A percentile compares a stretch with the other conserved stretches of the same genome.
phyloP scores from a whole-genome alignment of 805 yeast genomes.

The Saccharomycopsis malanga region DNA sequence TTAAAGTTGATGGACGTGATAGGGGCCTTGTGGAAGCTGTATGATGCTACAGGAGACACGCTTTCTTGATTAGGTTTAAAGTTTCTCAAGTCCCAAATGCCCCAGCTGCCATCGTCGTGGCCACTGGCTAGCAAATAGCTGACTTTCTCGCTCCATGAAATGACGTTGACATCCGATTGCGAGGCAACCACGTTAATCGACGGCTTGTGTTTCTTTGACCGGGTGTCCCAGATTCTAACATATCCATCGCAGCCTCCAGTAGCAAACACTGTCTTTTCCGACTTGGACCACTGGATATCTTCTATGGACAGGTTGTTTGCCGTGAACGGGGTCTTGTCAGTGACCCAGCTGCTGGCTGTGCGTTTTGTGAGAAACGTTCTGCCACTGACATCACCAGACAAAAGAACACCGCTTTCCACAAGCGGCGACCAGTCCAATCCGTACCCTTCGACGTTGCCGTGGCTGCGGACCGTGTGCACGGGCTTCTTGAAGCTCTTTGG shows the following conservation, averaged over 20 bases:
- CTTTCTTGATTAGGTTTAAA: conserved; percentile 47
- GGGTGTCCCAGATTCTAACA: conserved; percentile 92
- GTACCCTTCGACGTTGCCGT: conserved; percentile 95
- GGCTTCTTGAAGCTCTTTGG: conserved; percentile 77
- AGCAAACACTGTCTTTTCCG: conserved; percentile 92
- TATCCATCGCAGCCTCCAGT: conserved; percentile 88
- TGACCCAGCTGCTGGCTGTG: conserved; percentile 71
- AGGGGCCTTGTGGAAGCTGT: conserved; percentile 91
- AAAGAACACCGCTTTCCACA: conserved; percentile 66
- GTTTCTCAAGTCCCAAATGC: conserved; percentile 94
- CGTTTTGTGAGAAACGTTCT: conserved; percentile 72
- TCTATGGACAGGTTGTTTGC: conserved; percentile 72
- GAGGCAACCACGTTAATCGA: conserved; percentile 82
- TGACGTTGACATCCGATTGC: conserved; percentile 80
- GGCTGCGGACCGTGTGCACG: conserved; percentile 69
- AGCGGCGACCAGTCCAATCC: conserved; percentile 96
- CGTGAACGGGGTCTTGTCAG: conserved; percentile 74
- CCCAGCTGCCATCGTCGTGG: conserved; percentile 96
- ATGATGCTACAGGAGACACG: conserved; percentile 78
- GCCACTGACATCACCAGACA: conserved; percentile 88
- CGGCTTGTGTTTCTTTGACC: conserved; percentile 87
- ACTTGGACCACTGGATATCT: conserved; percentile 93
- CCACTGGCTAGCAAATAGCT: conserved; percentile 88
- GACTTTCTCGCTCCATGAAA: conserved; percentile 89
- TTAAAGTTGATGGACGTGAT: conserved; percentile 91